Evolutionary conservation across 768 basidiomycete genomes (phyloP), one percentile per base, ranked within the genome.

Genomic region (Lactarius trivialis): DNA sequence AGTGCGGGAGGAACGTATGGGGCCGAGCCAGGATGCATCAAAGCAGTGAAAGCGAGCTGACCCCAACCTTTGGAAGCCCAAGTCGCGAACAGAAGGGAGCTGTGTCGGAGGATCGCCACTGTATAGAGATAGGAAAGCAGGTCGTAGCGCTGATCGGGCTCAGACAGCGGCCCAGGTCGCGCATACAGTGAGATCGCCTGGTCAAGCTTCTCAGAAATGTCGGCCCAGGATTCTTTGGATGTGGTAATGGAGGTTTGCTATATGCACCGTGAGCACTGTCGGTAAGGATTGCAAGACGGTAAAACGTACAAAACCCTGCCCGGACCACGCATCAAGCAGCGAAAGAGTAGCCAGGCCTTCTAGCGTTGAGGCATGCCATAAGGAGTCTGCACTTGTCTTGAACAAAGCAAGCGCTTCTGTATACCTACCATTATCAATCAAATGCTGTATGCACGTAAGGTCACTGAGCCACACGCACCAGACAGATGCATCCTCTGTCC

Each of bases 51-150:
- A 3, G 91, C 86, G 33, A 89, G 76, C 0, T 85, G 82, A 3
- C 91, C 89, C 87, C 92, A 93, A 26, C 93, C 93, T 71, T 91
- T 89, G n/a, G 87, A 82, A 50, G 88, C 85, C 89, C 90, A 89
- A 9, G 92, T 76, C 24, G 89, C 81, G 69, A 91, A 89, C 17
- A 93, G 77, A 54, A 95, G 78, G 2, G 83, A 81, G 7, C 87
- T 76, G 70, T 90, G 90, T 43, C 91, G 83, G 11, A 94, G 76
- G 54, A 91, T 81, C 52, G 75, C 83, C 73, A 79, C 79, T 68
- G 78, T 78, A 71, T 89, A 89, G 32, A 93, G 76, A 69, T 86
- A 84, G 2, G 89, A 77, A 30, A 86, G 78, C 61, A 84, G 77
- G n/a, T 81, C 80, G 68, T 81, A 81, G 58, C 84, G 82, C 58